Percentiles rank a stretch among this genome's conserved stretches.
phyloP scores from a whole-genome alignment of 2,329 filamentous ascomycete genomes.

The Botrytis elliptica region DNA sequence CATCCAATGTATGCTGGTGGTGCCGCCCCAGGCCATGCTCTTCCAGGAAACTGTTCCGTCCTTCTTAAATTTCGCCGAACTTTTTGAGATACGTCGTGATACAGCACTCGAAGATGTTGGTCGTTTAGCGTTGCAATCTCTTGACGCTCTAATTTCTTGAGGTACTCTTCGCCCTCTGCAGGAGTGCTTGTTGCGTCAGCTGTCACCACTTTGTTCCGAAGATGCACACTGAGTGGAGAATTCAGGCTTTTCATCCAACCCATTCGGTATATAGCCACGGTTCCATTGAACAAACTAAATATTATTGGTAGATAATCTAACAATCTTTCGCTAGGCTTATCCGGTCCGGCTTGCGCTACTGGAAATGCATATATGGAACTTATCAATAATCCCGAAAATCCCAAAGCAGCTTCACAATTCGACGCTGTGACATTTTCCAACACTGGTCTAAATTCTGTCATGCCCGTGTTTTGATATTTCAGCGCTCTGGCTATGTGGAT shows the following conservation, averaged over 20 bases:
- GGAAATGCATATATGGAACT: conserved; percentile 16
- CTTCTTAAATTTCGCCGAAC: conserved; percentile 10
- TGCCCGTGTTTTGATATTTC: conserved; percentile 11
- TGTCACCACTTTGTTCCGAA: background rate
- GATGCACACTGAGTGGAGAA: background rate
- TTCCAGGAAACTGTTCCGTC: conserved; percentile 1
- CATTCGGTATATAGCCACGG: conserved; percentile 14
- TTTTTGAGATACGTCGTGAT: background rate
- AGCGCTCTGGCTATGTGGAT: conserved; percentile 4
- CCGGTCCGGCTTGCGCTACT: conserved; percentile 4
- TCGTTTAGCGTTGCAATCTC: background rate
- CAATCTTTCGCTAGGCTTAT: background rate
- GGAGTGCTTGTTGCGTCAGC: background rate
- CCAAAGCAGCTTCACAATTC: conserved; percentile 14
- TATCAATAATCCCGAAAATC: conserved; percentile 11
- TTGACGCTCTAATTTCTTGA: background rate
- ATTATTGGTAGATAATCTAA: conserved; percentile 8
- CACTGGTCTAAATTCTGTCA: background rate
- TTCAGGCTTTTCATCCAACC: conserved; percentile 15
- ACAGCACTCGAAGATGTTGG: background rate
- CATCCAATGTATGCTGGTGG: conserved; percentile 9
- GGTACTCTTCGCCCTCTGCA: conserved; percentile 8
- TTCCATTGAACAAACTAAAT: conserved; percentile 15
- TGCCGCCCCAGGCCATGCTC: conserved; percentile 3
- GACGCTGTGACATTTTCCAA: background rate